Percentiles rank a stretch among this genome's conserved stretches.
Evolutionary conservation across 2,329 filamentous ascomycete species (phyloP).

Genomic region (Aspergillus spinulosporus): DNA sequence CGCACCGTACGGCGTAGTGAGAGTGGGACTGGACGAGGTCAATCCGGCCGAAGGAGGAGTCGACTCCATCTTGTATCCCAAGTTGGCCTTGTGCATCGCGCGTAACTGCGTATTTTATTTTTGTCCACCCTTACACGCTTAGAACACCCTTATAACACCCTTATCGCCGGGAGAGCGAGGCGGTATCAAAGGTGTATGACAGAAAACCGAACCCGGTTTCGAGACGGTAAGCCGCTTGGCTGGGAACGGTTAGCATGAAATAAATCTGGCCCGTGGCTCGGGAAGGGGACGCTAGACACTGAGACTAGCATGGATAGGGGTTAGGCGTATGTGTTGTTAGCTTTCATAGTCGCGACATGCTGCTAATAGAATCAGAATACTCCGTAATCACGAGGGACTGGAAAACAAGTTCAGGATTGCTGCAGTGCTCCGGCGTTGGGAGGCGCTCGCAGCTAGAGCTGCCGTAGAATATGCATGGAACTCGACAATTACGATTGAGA

Average conservation of each 20-base stretch:
- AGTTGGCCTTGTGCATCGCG: constrained; percentile 14
- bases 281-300: constrained; percentile 14
- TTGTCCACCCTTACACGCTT: too few relatives aligned
- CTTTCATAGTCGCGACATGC: constrained; percentile 12
- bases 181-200: constrained; percentile 1
- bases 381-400: too few relatives aligned
- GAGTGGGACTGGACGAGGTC: neutral
- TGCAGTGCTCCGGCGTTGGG: neutral
- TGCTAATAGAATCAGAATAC: neutral
- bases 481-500: constrained; percentile 15
- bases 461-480: constrained; percentile 44
- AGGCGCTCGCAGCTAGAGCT: constrained; percentile 26
- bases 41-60: neutral
- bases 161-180: constrained; percentile 6
- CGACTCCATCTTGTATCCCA: constrained; percentile 5
- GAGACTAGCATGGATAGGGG: constrained; percentile 2
- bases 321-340: constrained; percentile 11
- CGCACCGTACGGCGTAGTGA: neutral
- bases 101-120: neutral
- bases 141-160: neutral
- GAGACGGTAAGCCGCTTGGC: constrained; percentile 10
- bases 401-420: too few relatives aligned
- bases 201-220: constrained; percentile 4
- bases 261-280: constrained; percentile 17
- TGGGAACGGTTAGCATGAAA: constrained; percentile 20